These are phyloP conservation scores for Pseudohalonectria lignicola DNA, from an alignment of 2,329 filamentous ascomycete genomes.

Conservation along the genomic window DNA sequence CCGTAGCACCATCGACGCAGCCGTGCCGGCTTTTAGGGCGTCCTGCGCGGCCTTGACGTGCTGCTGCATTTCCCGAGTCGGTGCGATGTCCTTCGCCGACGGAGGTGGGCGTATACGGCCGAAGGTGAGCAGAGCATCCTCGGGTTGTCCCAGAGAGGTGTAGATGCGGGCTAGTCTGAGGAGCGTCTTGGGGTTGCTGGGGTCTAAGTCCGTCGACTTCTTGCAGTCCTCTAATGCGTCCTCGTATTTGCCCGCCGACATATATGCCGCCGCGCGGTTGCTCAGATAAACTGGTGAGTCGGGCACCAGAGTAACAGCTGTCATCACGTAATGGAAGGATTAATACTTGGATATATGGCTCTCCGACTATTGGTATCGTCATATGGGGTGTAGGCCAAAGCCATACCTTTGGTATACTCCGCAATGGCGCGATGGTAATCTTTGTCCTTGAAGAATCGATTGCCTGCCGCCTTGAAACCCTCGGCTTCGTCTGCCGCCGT, in stretches of 20 bases:
- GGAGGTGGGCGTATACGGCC: slow-evolving; percentile 68
- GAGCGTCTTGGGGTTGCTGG: slow-evolving; percentile 77
- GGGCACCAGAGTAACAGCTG: slow-evolving; percentile 82
- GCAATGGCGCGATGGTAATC: slow-evolving; percentile 81
- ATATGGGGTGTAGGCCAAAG: too few species aligned
- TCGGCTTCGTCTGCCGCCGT: slow-evolving; percentile 66
- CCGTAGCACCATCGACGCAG: slow-evolving; percentile 84
- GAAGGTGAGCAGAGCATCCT: slow-evolving; percentile 78
- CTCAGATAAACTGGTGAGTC: slow-evolving; percentile 81
- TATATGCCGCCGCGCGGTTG: slow-evolving; percentile 90
- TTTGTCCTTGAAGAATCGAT: slow-evolving; percentile 93
- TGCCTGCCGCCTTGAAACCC: slow-evolving; percentile 82
- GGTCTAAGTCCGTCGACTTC: slow-evolving; percentile 71
- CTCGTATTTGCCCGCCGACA: slow-evolving; percentile 70
- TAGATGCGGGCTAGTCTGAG: slow-evolving; percentile 83
- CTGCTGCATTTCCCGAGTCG: slow-evolving; percentile 75
- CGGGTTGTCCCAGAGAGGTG: slow-evolving; percentile 73
- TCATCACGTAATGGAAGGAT: too few species aligned
- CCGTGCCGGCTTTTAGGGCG: slow-evolving; percentile 60
- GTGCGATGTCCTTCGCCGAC: slow-evolving; percentile 72
- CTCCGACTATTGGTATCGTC: too few species aligned
- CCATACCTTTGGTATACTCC: slow-evolving; percentile 89
- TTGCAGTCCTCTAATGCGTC: slow-evolving; percentile 81
- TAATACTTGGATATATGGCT: too few species aligned
- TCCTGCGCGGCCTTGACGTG: slow-evolving; percentile 74